Conservation (phyloP, 108 stramenopile species). For the Nannochloropsis granulata region DNA sequence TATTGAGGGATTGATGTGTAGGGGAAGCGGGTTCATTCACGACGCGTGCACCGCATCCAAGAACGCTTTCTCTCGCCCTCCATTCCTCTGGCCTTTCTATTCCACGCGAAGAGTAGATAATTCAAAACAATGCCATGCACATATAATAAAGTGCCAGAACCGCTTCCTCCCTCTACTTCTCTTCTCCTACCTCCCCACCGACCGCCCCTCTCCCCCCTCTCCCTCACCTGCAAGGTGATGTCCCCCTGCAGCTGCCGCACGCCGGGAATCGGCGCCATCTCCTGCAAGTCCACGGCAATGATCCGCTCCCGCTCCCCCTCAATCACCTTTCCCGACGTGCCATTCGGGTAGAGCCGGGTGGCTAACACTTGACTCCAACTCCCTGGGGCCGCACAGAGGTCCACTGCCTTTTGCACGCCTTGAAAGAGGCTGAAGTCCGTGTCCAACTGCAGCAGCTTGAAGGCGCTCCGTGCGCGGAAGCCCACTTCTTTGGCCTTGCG, state of each 20-base stretch:
- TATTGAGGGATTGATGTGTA: no score
- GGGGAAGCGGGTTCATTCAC: no score
- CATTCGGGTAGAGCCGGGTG: conserved; percentile 1
- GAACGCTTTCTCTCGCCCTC: no score
- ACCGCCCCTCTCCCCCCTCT: neutral
- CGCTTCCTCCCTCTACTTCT: no score
- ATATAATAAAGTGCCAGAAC: neutral
- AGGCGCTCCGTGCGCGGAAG: conserved; percentile 89
- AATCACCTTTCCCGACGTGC: neutral
- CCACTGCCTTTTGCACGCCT: conserved; percentile 56
- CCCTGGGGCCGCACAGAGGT: conserved; percentile 96
- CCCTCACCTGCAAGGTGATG: conserved; percentile 56
- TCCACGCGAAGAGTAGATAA: neutral
- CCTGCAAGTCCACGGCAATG: conserved; percentile 89
- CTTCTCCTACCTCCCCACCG: no score
- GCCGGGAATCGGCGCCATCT: conserved; percentile 88
- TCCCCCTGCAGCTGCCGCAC: conserved; percentile 81
- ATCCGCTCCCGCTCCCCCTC: conserved; percentile 33
- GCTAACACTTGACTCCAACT: conserved; percentile 87
- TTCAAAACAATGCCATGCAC: neutral
- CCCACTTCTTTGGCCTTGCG: conserved; percentile 78
- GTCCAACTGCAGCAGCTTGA: conserved; percentile 92
- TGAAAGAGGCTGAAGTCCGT: conserved; percentile 79
- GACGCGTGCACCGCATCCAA: no score
- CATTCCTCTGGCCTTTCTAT: no score